phyloP scores from a whole-genome alignment of 2,329 filamentous ascomycete genomes.

The Trichoderma sp. region DNA sequence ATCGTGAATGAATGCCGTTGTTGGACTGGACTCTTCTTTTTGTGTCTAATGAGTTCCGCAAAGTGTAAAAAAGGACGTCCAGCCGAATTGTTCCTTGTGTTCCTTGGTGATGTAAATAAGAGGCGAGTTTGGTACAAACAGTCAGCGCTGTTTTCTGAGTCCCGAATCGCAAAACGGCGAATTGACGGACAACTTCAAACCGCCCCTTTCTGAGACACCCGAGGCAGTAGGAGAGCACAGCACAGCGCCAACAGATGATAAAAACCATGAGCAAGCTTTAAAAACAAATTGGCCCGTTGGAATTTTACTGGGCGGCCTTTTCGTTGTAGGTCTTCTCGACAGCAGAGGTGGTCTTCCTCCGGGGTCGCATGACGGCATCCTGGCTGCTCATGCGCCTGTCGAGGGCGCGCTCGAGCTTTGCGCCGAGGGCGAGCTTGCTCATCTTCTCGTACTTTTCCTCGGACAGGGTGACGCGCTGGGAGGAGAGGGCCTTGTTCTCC shows the following conservation, averaged over 20 bases:
- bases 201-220: not conserved
- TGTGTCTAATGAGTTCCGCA: not conserved
- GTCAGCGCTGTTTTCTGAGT: not conserved
- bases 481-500: conserved; percentile 80
- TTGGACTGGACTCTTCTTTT: not conserved
- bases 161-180: not conserved
- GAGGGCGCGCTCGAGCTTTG: conserved; percentile 85
- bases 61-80: not conserved
- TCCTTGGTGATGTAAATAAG: not conserved
- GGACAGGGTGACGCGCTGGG: conserved; percentile 70
- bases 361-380: conserved; percentile 76
- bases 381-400: conserved; percentile 82
- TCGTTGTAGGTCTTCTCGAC: conserved; percentile 41
- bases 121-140: not conserved
- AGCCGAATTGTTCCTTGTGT: not conserved
- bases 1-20: conserved; percentile 3
- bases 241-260: not conserved
- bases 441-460: conserved; percentile 79
- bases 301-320: conserved; percentile 28
- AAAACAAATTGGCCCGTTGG: not conserved
- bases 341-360: conserved; percentile 30
- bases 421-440: conserved; percentile 81
- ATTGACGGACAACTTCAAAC: too few species aligned
- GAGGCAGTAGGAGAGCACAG: not conserved
- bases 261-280: not conserved